phyloP scores from a whole-genome alignment of 305 asterid genomes.

The Ajuga reptans region DNA sequence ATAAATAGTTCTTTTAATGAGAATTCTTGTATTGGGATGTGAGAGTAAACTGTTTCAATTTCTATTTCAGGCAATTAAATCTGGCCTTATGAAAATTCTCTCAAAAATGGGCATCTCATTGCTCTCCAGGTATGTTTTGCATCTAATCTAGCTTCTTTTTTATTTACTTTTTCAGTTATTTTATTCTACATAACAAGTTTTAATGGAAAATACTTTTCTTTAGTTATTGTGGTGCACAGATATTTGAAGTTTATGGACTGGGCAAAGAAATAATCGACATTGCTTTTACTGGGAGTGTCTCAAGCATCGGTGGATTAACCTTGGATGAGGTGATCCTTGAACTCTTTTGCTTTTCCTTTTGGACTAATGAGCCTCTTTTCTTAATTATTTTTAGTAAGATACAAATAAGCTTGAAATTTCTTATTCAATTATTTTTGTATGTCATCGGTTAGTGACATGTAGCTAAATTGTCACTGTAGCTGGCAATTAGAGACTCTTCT shows the following conservation, averaged over 20 bases:
- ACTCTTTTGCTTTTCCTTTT: slow-evolving; percentile 9
- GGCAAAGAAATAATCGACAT: slow-evolving; percentile 73
- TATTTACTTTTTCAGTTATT: slow-evolving; percentile 8
- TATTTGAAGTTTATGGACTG: slow-evolving; percentile 91
- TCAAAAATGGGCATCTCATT: slow-evolving; percentile 98
- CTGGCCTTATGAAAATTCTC: slow-evolving; percentile 90
- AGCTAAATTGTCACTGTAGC: background rate
- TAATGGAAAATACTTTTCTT: slow-evolving; percentile 29
- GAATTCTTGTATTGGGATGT: slow-evolving; percentile 15
- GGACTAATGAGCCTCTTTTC: background rate
- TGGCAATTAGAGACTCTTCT: background rate
- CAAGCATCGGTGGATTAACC: slow-evolving; percentile 91
- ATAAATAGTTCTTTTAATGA: background rate
- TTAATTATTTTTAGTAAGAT: too few relatives aligned
- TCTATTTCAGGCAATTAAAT: slow-evolving; percentile 62
- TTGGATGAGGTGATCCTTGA: slow-evolving; percentile 70
- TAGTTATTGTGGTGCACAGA: slow-evolving; percentile 97
- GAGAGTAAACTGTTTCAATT: slow-evolving; percentile 2
- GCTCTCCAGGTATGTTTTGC: slow-evolving; percentile 70
- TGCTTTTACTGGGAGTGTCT: slow-evolving; percentile 87
- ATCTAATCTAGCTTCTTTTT: slow-evolving; percentile 10
- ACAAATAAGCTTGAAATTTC: background rate
- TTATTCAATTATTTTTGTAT: background rate
- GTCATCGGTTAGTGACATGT: background rate
- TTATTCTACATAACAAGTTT: slow-evolving; percentile 17